These are phyloP conservation scores for Pichia sp. DNA, from an alignment of 1,139 yeast genomes.

Conservation along the genomic window DNA sequence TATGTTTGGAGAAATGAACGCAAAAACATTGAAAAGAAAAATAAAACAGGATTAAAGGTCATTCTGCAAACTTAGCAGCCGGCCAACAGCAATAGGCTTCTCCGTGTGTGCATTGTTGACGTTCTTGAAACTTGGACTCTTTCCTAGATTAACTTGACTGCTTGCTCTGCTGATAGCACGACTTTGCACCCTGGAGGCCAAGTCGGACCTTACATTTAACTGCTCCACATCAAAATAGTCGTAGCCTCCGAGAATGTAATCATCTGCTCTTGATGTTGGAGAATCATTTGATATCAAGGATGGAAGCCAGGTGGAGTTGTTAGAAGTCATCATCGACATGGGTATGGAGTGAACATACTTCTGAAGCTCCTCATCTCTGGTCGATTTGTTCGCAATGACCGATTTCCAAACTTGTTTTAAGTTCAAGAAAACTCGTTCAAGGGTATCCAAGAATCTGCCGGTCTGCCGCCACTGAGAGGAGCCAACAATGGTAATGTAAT, in stretches of 20 bases:
- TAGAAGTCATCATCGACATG: slow-evolving; percentile 29
- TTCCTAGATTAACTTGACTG: slow-evolving; percentile 23
- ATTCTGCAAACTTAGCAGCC: slow-evolving; percentile 10
- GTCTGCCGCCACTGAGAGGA: slow-evolving; percentile 76
- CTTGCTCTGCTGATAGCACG: slow-evolving; percentile 24
- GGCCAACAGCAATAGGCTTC: slow-evolving; percentile 12
- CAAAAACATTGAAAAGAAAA: neutral
- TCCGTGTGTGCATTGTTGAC: slow-evolving; percentile 9
- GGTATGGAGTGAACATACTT: slow-evolving; percentile 29
- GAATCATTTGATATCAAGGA: neutral
- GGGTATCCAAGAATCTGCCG: slow-evolving; percentile 58
- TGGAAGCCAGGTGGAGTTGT: slow-evolving; percentile 23
- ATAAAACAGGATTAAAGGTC: slow-evolving; percentile 2
- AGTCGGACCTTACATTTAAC: slow-evolving; percentile 35
- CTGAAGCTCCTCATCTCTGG: slow-evolving; percentile 27
- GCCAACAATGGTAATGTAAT: slow-evolving; percentile 55
- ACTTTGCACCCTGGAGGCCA: slow-evolving; percentile 25
- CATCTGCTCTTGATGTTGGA: slow-evolving; percentile 12
- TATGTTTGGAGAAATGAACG: neutral
- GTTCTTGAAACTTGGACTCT: slow-evolving; percentile 15
- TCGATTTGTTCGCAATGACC: slow-evolving; percentile 19
- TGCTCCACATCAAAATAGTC: slow-evolving; percentile 75
- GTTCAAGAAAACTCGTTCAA: slow-evolving; percentile 56
- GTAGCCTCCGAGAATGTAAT: slow-evolving; percentile 56
- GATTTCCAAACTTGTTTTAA: slow-evolving; percentile 45